Evolutionary conservation across 305 asterid species (phyloP).

Genomic region (Striga hermonthica): DNA sequence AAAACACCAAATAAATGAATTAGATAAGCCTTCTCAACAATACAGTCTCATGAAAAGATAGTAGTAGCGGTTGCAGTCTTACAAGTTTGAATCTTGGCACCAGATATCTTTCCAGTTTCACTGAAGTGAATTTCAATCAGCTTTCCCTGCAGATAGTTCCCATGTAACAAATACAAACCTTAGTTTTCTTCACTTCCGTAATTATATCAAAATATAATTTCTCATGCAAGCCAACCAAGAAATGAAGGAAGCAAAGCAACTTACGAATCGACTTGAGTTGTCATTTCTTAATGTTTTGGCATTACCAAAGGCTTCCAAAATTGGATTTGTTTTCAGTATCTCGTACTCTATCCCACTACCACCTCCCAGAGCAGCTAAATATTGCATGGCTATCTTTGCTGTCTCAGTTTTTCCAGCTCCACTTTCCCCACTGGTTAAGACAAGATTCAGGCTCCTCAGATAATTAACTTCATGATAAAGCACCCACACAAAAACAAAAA

Average conservation of each 20-base stretch:
- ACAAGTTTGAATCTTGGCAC: slow-evolving; percentile 86
- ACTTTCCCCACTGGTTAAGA: slow-evolving; percentile 72
- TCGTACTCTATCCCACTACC: slow-evolving; percentile 89
- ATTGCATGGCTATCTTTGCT: slow-evolving; percentile 91
- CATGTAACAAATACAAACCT: slow-evolving; percentile 17
- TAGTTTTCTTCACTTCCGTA: slow-evolving; percentile 15
- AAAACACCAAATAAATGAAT: slow-evolving; percentile 31
- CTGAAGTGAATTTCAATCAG: slow-evolving; percentile 89
- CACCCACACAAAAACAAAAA: no score
- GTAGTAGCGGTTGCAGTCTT: slow-evolving; percentile 31
- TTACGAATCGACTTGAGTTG: slow-evolving; percentile 90
- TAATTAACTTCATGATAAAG: no score
- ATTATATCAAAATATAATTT: neutral
- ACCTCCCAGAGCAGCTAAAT: slow-evolving; percentile 87
- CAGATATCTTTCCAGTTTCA: slow-evolving; percentile 85
- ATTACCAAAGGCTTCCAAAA: slow-evolving; percentile 87
- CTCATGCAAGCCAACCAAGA: slow-evolving; percentile 21
- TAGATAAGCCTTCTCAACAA: slow-evolving; percentile 21
- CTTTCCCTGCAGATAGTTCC: slow-evolving; percentile 57
- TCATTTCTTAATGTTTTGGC: slow-evolving; percentile 82
- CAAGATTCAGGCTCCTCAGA: neutral
- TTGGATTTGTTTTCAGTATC: slow-evolving; percentile 84
- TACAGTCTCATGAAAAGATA: slow-evolving; percentile 23
- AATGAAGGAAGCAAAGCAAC: slow-evolving; percentile 33
- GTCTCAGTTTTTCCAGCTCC: slow-evolving; percentile 97